Evolutionary conservation across 2,329 filamentous ascomycete genomes (phyloP).

Genomic region (Colletotrichum sublineola): DNA sequence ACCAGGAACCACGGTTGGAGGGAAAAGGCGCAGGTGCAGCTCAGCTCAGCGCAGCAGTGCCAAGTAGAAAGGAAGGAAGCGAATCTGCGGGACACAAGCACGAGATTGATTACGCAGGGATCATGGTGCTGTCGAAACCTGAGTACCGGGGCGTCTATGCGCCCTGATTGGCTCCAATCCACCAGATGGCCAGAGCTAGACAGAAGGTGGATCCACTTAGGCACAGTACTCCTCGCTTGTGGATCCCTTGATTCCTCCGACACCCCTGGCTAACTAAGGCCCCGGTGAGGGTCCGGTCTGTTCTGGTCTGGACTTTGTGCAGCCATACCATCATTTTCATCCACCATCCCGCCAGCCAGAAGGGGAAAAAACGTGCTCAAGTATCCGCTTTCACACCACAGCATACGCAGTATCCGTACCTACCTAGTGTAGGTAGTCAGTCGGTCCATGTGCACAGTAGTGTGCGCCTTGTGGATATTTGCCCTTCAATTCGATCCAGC

Average conservation of each 20-base stretch:
- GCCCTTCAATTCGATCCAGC: background rate
- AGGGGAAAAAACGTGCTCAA: too few relatives aligned
- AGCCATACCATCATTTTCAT: background rate
- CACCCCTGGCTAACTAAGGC: conserved; percentile 29
- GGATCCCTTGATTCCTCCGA: conserved; percentile 42
- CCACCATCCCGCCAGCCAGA: background rate
- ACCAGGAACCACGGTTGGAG: background rate
- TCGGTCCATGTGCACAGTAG: too few relatives aligned
- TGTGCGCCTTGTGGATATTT: background rate
- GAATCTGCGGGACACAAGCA: conserved; percentile 41
- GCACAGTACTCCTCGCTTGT: conserved; percentile 12
- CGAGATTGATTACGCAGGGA: conserved; percentile 39
- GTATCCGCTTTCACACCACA: background rate
- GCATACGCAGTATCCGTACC: background rate
- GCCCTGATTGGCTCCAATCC: conserved; percentile 12
- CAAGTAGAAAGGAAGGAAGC: conserved; percentile 3
- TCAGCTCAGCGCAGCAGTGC: background rate
- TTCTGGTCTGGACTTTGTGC: background rate
- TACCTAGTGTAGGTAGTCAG: too few relatives aligned
- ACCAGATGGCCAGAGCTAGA: background rate
- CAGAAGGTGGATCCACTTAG: background rate
- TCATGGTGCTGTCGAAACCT: conserved; percentile 36
- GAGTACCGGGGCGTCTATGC: conserved; percentile 1
- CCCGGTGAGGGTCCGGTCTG: conserved; percentile 22
- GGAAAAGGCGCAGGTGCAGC: conserved; percentile 12